Percentiles rank a stretch among this genome's conserved stretches.
Evolutionary conservation across 2,329 filamentous ascomycete genomes (phyloP).

Genomic region (Colletotrichum echinochloae): DNA sequence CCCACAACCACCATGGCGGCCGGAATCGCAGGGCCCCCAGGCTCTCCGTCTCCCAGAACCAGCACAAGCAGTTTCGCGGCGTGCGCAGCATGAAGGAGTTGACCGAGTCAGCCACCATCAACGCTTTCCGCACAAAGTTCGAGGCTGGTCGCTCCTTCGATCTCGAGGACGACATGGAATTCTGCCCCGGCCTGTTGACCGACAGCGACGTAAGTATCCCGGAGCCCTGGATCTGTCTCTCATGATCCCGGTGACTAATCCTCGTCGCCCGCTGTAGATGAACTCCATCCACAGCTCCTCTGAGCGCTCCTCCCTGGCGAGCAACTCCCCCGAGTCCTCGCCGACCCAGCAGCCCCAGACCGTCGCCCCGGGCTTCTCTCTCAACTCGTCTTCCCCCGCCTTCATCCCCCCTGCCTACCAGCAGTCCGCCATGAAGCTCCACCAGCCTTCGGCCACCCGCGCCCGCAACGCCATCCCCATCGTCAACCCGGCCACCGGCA

Average conservation of each 20-base stretch:
- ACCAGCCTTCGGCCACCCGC: constrained; percentile 90
- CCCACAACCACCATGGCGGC: constrained; percentile 84
- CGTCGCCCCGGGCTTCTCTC: constrained; percentile 81
- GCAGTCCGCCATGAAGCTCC: constrained; percentile 79
- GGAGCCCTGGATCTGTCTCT: constrained; percentile 20
- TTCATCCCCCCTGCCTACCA: constrained; percentile 75
- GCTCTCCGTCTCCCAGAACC: constrained; percentile 82
- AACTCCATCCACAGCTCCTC: constrained; percentile 93
- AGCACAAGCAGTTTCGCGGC: constrained; percentile 87
- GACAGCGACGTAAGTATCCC: constrained; percentile 84
- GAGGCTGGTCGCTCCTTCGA: constrained; percentile 95
- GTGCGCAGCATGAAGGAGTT: constrained; percentile 89
- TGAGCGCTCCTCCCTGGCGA: constrained; percentile 94
- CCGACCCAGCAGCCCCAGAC: constrained; percentile 89
- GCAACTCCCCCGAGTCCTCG: constrained; percentile 91
- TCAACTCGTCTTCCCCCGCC: constrained; percentile 74
- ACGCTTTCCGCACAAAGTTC: constrained; percentile 86
- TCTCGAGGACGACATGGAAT: constrained; percentile 94
- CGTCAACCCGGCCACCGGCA: constrained; percentile 93
- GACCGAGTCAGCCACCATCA: constrained; percentile 80
- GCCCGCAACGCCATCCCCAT: constrained; percentile 97
- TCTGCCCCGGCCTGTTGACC: constrained; percentile 91
- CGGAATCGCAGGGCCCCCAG: constrained; percentile 88
- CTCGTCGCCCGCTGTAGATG: constrained; percentile 67
- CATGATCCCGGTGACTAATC: constrained; percentile 40